Evolutionary conservation across 2,329 filamentous ascomycete genomes (phyloP).

Genomic region (Endothia cerciana): DNA sequence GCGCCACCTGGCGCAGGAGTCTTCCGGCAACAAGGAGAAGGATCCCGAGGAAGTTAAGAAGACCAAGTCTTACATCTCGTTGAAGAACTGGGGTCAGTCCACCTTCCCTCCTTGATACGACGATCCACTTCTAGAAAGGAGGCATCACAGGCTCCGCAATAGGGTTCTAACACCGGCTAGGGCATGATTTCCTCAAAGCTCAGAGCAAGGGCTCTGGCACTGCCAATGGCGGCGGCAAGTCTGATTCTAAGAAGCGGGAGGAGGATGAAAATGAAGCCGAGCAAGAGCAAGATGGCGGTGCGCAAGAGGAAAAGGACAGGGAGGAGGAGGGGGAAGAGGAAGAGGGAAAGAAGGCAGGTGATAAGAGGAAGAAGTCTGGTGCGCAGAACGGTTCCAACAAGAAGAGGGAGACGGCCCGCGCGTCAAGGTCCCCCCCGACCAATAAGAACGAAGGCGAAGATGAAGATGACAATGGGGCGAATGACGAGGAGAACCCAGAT

Average conservation of each 20-base stretch:
- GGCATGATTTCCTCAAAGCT: slow-evolving; percentile 56
- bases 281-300: slow-evolving; percentile 22
- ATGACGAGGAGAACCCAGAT: slow-evolving; percentile 26
- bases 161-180: not conserved
- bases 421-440: slow-evolving; percentile 29
- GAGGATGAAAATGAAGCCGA: slow-evolving; percentile 11
- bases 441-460: slow-evolving; percentile 23
- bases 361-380: slow-evolving; percentile 26
- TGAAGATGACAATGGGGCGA: slow-evolving; percentile 30
- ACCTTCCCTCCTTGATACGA: not conserved
- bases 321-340: slow-evolving; percentile 19
- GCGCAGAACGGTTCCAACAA: slow-evolving; percentile 32
- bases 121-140: not conserved
- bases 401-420: slow-evolving; percentile 31
- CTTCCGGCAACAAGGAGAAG: slow-evolving; percentile 59
- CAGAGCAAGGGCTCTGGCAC: slow-evolving; percentile 28
- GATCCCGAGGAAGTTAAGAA: slow-evolving; percentile 47
- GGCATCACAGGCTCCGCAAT: not conserved
- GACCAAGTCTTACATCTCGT: slow-evolving; percentile 55
- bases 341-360: slow-evolving; percentile 27
- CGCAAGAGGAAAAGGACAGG: slow-evolving; percentile 14
- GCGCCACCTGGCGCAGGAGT: slow-evolving; percentile 67
- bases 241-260: slow-evolving; percentile 20
- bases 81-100: slow-evolving; percentile 60
- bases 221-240: slow-evolving; percentile 13